Base-by-base conservation (phyloP, 495 filamentous ascomycete genomes). In the Aspergillus olivimuriae region DNA sequence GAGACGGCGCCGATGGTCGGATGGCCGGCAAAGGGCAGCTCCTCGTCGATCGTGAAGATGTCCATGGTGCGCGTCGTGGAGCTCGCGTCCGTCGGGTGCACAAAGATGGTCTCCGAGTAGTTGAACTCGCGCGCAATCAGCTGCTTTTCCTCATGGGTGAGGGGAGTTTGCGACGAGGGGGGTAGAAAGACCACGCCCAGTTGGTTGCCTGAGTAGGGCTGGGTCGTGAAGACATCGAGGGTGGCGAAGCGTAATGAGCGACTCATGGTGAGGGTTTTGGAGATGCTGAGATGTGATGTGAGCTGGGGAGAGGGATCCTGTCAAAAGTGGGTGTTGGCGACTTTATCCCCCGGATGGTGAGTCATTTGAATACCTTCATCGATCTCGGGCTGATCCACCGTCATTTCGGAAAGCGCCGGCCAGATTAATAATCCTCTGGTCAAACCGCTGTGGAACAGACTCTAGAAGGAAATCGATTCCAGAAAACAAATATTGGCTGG, bases 11-110 rank as follows among this genome's bases (percentile, higher is more conserved):
- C 86, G 47, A 91, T 78, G 33, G 82, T 88, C 0, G 86, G 86
- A 58, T 90, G 86, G 7, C 86, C 86, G 0, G 86, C 84, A 50
- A 89, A 90, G 2, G 81, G 78, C 11, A 89, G 57, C 54, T 89
- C 85, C 9, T 48, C 48, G 20, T 68, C 58, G 12, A 68, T 58
- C 20, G 78, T 82, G 70, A 87, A 88, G 63, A 89, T 91, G 61
- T 87, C 80, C 55, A 89, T 78, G n/a, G 57, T 57, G n/a, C n/a
- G 4, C 4, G 34, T 16, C n/a, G n/a, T 9, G 16, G 9, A 4
- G 30, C 30, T 37, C 34, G n/a, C 12, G 11, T 30, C 23, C 23
- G 19, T 10, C 2, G 22, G 39, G 14, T 84, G 75, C n/a, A 88
- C 52, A 58, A 87, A 88, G 16, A 86, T 76, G 0, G 80, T 86